Evolutionary conservation across 108 stramenopile species (phyloP).

Genomic region (Poteriospumella lacustris): DNA sequence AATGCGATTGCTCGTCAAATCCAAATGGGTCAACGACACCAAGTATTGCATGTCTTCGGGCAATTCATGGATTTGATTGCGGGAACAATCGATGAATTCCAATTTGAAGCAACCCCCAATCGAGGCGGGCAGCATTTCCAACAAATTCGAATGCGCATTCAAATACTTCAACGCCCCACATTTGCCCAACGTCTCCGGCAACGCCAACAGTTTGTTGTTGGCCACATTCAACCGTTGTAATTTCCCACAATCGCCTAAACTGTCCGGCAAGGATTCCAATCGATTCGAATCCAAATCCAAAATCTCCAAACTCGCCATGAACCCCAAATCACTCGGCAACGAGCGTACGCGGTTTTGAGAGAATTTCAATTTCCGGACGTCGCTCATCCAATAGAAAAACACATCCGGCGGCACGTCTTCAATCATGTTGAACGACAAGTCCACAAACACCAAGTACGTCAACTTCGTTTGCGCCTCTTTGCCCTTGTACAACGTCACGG

Average conservation of each 20-base stretch:
- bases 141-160: conserved; percentile 29
- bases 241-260: not conserved
- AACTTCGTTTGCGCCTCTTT: not conserved
- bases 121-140: conserved; percentile 22
- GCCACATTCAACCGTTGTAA: conserved; percentile 26
- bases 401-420: not conserved
- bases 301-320: conserved; percentile 11
- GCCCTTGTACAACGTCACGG: not conserved
- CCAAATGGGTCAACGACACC: conserved; percentile 29
- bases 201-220: conserved; percentile 29
- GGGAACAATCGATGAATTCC: conserved; percentile 34
- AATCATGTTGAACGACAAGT: conserved; percentile 1
- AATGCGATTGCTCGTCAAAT: conserved; percentile 42
- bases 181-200: conserved; percentile 29
- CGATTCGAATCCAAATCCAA: conserved; percentile 11
- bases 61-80: conserved; percentile 35
- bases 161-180: conserved; percentile 26
- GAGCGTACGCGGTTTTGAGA: not conserved
- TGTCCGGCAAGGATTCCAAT: not conserved
- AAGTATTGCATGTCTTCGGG: conserved; percentile 42
- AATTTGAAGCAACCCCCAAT: conserved; percentile 34
- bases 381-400: not conserved
- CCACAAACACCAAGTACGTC: conserved; percentile 1
- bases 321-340: not conserved
- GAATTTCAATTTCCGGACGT: not conserved